A percentile compares a stretch with the other conserved stretches of the same genome.
These are phyloP conservation scores for Xylariaceae sp. DNA, from an alignment of 2,329 filamentous ascomycete species.

Conservation along the genomic window DNA sequence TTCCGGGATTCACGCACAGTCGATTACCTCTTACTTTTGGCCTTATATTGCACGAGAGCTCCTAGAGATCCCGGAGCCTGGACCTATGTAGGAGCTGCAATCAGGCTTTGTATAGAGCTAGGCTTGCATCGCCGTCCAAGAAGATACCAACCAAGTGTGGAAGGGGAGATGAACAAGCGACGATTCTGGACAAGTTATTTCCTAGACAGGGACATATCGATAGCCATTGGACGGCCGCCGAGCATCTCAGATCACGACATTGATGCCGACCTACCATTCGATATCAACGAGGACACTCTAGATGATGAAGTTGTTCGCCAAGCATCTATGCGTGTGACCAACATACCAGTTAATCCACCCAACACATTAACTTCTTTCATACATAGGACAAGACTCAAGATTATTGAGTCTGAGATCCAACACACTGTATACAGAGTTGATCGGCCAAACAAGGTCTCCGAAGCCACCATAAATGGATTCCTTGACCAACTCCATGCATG, in stretches of 20 bases:
- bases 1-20: constrained; percentile 34
- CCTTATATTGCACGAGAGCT: constrained; percentile 37
- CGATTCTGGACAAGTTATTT: constrained; percentile 38
- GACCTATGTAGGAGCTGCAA: constrained; percentile 36
- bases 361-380: constrained; percentile 35
- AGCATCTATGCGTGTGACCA: constrained; percentile 23
- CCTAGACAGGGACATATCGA: constrained; percentile 36
- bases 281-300: constrained; percentile 32
- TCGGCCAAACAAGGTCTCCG: constrained; percentile 27
- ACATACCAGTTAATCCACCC: constrained; percentile 29
- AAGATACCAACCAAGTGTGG: constrained; percentile 28
- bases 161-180: constrained; percentile 36
- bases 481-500: constrained; percentile 32
- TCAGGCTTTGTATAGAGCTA: constrained; percentile 35
- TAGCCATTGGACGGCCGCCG: constrained; percentile 34
- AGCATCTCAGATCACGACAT: constrained; percentile 38
- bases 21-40: constrained; percentile 36
- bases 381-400: constrained; percentile 34
- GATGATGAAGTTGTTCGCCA: constrained; percentile 31
- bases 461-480: constrained; percentile 29
- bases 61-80: constrained; percentile 36
- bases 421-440: constrained; percentile 36
- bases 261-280: constrained; percentile 34
- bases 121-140: constrained; percentile 34
- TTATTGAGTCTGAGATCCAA: constrained; percentile 37